Evolutionary conservation across 139 green algal genomes (phyloP), one percentile per base, ranked within the genome.

Genomic region (Protoeuglena noctilucae): DNA sequence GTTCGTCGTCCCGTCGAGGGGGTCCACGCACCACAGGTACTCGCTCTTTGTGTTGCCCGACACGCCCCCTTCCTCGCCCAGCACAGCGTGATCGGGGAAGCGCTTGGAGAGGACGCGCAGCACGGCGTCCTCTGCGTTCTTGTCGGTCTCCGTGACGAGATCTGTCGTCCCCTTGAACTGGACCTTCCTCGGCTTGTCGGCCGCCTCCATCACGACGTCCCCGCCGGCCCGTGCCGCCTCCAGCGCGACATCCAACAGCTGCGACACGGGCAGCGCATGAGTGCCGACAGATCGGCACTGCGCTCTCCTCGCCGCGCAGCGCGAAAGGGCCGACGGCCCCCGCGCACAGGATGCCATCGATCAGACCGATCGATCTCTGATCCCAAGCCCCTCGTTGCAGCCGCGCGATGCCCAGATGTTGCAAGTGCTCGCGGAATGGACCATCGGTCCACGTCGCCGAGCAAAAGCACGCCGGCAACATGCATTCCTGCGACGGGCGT

Each of bases 41-140:
- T 82, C 68, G 27, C 69, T 82, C 40, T 51, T 23, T 1, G 68
- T 48, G 58, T 89, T 68, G 17, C 86, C 85, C 22, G 28, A 73
- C 4, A 93, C 76, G n/a, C 87, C 87, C 6, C 87, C 87, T 63
- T 95, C 87, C 71, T 95, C 87, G 0, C 87, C 87, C 7, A 95
- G 73, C 5, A 95, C 50, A 1, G 70, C 80, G 57, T 93, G 83
- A 31, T 67, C 54, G 3, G 69, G 66, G 40, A 65, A 77, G 19
- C 54, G 41, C n/a, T 68, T 50, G 14, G 58, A 66, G 34, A 84
- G 76, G 34, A 43, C 34, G 12, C 34, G 5, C 21, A 55, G 49
- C 21, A 55, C 31, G 6, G 49, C 49, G 21, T 55, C 23, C 49
- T 55, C 49, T 5, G 49, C 29, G 23, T 40, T 34, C 49, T 55